Conservation (phyloP, 2,329 filamentous ascomycete species). For the Scedosporium boydii region DNA sequence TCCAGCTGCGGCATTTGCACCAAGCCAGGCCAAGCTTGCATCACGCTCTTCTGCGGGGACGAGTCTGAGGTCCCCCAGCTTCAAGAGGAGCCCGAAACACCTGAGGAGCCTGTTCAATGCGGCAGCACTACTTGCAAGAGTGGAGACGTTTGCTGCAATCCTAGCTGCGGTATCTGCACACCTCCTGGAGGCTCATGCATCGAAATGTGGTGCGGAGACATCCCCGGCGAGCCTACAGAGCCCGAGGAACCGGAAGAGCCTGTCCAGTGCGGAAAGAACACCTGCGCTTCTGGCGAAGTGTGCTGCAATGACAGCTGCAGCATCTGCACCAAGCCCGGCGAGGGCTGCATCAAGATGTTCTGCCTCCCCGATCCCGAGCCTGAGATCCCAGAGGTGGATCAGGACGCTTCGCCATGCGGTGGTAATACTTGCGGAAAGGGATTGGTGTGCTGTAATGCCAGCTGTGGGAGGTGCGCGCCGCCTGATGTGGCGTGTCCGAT, state of each 20-base stretch:
- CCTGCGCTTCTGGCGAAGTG: background rate
- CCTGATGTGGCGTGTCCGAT: constrained; percentile 1
- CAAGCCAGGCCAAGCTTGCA: background rate
- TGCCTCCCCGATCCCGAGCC: background rate
- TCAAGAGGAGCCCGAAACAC: background rate
- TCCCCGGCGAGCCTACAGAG: background rate
- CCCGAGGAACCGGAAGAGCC: background rate
- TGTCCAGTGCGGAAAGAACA: background rate
- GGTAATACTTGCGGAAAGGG: background rate
- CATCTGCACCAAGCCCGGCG: constrained; percentile 8
- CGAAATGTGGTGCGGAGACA: background rate
- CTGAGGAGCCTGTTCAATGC: background rate
- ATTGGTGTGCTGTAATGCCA: background rate
- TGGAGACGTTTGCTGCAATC: constrained; percentile 1
- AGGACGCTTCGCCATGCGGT: constrained; percentile 1
- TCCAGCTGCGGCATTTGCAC: constrained; percentile 1
- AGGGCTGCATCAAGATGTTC: background rate
- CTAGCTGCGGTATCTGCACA: background rate
- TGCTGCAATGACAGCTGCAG: constrained; percentile 4
- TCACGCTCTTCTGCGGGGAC: background rate
- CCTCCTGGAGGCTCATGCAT: background rate
- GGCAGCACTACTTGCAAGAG: background rate
- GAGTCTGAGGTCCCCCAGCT: background rate
- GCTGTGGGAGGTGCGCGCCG: background rate
- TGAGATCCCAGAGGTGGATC: constrained; percentile 12